phyloP scores from a whole-genome alignment of 306 rosid genomes.

The Rosa multiflora region DNA sequence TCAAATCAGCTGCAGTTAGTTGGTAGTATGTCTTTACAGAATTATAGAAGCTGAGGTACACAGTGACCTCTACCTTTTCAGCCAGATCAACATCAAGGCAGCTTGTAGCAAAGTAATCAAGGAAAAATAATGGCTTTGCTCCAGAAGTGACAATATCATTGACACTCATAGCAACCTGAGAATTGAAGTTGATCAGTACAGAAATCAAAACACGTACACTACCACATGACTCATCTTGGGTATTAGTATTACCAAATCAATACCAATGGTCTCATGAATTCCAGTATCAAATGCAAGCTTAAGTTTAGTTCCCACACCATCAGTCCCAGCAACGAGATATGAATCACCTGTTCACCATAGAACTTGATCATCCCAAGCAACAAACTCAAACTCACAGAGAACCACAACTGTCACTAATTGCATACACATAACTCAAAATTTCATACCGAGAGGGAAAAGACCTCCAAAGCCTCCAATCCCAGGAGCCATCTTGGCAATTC shows the following conservation, averaged over 20 bases:
- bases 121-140: constrained; percentile 92
- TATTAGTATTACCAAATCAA: constrained; percentile 69
- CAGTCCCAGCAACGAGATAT: constrained; percentile 89
- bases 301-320: constrained; percentile 92
- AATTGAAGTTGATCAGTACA: constrained; percentile 2
- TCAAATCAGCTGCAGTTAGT: not conserved
- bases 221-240: not conserved
- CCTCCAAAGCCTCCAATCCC: constrained; percentile 96
- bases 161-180: constrained; percentile 96
- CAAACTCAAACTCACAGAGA: constrained; percentile 8
- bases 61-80: constrained; percentile 54
- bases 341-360: constrained; percentile 55
- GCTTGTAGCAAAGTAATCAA: constrained; percentile 91
- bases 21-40: not conserved
- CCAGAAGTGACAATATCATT: constrained; percentile 93
- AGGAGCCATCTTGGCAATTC: constrained; percentile 92
- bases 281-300: constrained; percentile 90
- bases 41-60: constrained; percentile 13
- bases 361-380: constrained; percentile 14
- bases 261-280: constrained; percentile 88
- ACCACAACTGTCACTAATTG: not conserved
- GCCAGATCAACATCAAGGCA: constrained; percentile 90
- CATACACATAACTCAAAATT: not conserved
- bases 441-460: constrained; percentile 74
- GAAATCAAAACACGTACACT: not conserved